Evolutionary conservation across 352 stramenopile genomes (phyloP), one percentile per base, ranked within the genome.

Genomic region (Pelagophyceae sp.): DNA sequence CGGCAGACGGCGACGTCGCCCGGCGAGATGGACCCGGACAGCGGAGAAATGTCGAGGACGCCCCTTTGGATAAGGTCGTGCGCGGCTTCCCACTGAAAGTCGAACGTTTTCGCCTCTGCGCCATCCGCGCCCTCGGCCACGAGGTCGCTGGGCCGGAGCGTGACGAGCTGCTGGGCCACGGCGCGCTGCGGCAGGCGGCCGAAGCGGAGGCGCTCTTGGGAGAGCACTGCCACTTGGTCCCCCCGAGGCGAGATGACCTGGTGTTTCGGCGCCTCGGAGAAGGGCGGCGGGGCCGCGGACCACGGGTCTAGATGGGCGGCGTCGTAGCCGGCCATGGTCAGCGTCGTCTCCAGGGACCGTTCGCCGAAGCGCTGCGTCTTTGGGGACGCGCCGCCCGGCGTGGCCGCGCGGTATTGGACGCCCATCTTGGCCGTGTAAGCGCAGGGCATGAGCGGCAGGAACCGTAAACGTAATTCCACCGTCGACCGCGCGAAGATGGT

Each of bases 161-260:
- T 76, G 11, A 58, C 50, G 27, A 79, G 31, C 40, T 54, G 74
- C 15, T 58, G 45, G 2, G 65, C 64, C 27, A 23, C 32, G 32
- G 54, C 31, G 20, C 76, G 32, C 67, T 77, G 76, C 6, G 76
- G 64, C 27, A 77, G 20, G 37, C 76, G 63, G 19, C 76, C 76
- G 67, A 79, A 79, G 64, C 27, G 20, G 27, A 79, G 31, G 1
- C 29, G 2, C 27, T 79, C 76, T 0, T 63, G 19, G 27, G 54
- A 75, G 27, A 79, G 64, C 11, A 63, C 76, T 11, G 67, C 76
- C 3, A 31, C 31, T 60, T 79, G 76, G 19, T 33, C 65, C n/a
- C n/a, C n/a, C n/a, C n/a, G n/a, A n/a, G n/a, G n/a, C n/a, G n/a
- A n/a, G n/a, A n/a, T n/a, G n/a, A n/a, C n/a, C n/a, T n/a, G n/a